Percentiles rank a stretch among this genome's conserved stretches.
Evolutionary conservation across 2,329 filamentous ascomycete species (phyloP).

Genomic region (Claviceps sp.): DNA sequence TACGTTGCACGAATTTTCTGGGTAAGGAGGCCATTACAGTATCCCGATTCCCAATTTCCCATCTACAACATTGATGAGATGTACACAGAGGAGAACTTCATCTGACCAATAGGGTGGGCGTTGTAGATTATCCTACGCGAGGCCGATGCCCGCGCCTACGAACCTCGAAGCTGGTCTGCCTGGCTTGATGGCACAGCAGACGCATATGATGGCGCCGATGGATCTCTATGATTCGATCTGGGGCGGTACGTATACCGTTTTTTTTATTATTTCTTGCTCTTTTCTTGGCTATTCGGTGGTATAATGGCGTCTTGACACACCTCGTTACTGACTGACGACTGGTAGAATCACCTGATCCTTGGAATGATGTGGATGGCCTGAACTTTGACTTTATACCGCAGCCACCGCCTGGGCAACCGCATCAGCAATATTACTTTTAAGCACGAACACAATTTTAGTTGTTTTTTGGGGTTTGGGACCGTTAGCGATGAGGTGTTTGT

Average conservation of each 20-base stretch:
- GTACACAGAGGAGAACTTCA: neutral
- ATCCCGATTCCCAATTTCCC: neutral
- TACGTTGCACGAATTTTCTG: slow-evolving; percentile 30
- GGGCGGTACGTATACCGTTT: slow-evolving; percentile 38
- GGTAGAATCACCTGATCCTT: slow-evolving; percentile 47
- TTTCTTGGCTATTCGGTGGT: neutral
- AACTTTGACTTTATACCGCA: slow-evolving; percentile 49
- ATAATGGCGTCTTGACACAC: no score
- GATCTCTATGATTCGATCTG: slow-evolving; percentile 56
- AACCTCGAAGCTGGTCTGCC: slow-evolving; percentile 32
- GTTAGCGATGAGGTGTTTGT: neutral
- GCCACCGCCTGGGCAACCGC: slow-evolving; percentile 42
- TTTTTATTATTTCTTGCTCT: neutral
- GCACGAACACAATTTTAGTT: neutral
- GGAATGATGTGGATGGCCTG: slow-evolving; percentile 41
- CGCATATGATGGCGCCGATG: slow-evolving; percentile 51
- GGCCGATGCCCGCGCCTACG: slow-evolving; percentile 23
- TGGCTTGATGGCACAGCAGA: slow-evolving; percentile 40
- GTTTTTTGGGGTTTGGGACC: neutral
- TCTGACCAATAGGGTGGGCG: no score
- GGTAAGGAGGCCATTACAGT: slow-evolving; percentile 14
- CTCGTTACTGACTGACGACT: neutral
- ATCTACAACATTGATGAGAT: neutral
- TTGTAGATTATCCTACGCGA: slow-evolving; percentile 22
- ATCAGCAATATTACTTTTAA: slow-evolving; percentile 45